Conservation (phyloP, 805 yeast species). For the Pichia eremophila region DNA sequence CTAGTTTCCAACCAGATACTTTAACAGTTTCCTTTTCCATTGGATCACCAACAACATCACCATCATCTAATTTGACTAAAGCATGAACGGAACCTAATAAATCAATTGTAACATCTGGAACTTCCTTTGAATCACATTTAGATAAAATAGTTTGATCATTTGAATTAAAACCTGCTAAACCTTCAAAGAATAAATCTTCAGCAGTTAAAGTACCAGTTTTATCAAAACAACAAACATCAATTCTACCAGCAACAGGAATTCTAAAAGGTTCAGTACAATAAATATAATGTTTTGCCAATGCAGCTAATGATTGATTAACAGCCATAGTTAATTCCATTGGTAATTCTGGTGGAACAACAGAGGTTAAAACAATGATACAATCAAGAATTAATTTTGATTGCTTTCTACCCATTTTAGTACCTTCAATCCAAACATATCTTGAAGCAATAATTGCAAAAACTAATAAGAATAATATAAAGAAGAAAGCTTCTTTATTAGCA, state of each 20-base stretch:
- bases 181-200: slow-evolving; percentile 93
- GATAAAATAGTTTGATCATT: slow-evolving; percentile 47
- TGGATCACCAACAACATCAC: slow-evolving; percentile 97
- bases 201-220: slow-evolving; percentile 98
- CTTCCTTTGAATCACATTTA: slow-evolving; percentile 40
- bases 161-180: slow-evolving; percentile 71
- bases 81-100: slow-evolving; percentile 96
- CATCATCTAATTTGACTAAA: slow-evolving; percentile 85
- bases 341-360: slow-evolving; percentile 97
- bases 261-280: slow-evolving; percentile 98
- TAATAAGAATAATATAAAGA: slow-evolving; percentile 82
- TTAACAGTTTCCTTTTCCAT: slow-evolving; percentile 95
- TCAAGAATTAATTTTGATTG: slow-evolving; percentile 90
- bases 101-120: slow-evolving; percentile 58
- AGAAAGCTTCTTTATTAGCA: slow-evolving; percentile 89
- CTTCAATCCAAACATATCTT: slow-evolving; percentile 98
- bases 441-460: slow-evolving; percentile 91
- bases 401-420: slow-evolving; percentile 89
- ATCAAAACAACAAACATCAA: slow-evolving; percentile 97
- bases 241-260: slow-evolving; percentile 94
- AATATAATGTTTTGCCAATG: slow-evolving; percentile 77
- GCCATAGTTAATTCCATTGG: slow-evolving; percentile 99
- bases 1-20: slow-evolving; percentile 80
- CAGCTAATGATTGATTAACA: slow-evolving; percentile 82
- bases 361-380: slow-evolving; percentile 90